phyloP scores from a whole-genome alignment of 768 basidiomycete species.

The Scleroderma bovista region DNA sequence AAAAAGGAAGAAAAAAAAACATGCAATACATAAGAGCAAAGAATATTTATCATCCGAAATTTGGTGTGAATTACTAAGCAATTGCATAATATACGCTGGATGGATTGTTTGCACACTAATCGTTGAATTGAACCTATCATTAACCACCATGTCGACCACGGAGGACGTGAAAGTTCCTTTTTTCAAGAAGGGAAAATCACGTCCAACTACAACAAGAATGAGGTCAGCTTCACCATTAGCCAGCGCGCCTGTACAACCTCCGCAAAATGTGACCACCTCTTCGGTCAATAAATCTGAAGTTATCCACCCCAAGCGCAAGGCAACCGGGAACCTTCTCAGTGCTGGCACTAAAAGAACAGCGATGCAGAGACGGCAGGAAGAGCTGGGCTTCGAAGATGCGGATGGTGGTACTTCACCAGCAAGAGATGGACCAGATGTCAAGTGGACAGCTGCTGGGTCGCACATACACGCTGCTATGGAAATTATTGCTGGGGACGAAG shows the following conservation, averaged over 20 bases:
- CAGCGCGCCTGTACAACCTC: slow-evolving; percentile 24
- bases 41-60: too few species aligned
- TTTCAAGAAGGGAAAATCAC: slow-evolving; percentile 80
- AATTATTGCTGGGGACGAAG: slow-evolving; percentile 79
- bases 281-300: slow-evolving; percentile 61
- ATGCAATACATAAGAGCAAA: too few species aligned
- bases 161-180: slow-evolving; percentile 63
- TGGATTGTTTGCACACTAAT: too few species aligned
- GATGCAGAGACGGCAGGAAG: slow-evolving; percentile 43
- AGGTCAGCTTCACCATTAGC: slow-evolving; percentile 62
- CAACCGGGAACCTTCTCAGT: slow-evolving; percentile 63
- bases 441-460: slow-evolving; percentile 73
- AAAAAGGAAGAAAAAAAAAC: too few species aligned
- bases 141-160: slow-evolving; percentile 24
- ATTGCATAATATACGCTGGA: neutral
- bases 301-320: slow-evolving; percentile 69
- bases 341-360: slow-evolving; percentile 67
- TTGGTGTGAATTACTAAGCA: neutral
- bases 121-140: too few species aligned
- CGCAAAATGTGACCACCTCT: slow-evolving; percentile 7
- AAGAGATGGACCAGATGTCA: slow-evolving; percentile 54
- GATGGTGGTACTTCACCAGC: slow-evolving; percentile 39
- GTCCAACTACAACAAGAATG: slow-evolving; percentile 72
- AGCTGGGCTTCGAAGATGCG: slow-evolving; percentile 47
- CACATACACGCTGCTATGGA: slow-evolving; percentile 69